These are phyloP conservation scores for Picea glauca DNA, from an alignment of 75 land plant genomes.

Conservation along the genomic window DNA sequence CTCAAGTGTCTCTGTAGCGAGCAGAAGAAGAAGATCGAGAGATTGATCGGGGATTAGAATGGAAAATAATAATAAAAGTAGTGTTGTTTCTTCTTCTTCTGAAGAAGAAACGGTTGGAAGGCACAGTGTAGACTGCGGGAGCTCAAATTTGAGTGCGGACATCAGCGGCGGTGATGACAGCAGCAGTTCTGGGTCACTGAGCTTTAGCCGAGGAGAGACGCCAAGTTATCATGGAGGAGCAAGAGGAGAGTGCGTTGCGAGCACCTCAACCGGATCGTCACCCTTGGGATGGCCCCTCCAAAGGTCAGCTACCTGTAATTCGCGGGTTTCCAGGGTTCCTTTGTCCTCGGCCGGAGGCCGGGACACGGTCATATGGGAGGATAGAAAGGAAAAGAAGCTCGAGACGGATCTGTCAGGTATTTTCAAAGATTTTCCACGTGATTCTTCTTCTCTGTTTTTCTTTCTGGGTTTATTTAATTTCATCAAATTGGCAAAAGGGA, in stretches of 20 bases:
- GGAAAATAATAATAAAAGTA: too few species aligned
- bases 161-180: background rate
- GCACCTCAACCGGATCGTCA: constrained; percentile 1
- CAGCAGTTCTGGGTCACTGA: background rate
- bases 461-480: background rate
- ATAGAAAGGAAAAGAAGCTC: background rate
- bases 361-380: constrained; percentile 10
- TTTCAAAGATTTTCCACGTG: too few species aligned
- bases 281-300: constrained; percentile 5
- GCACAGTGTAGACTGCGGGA: background rate
- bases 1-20: background rate
- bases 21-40: background rate
- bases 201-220: background rate
- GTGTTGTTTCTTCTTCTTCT: background rate
- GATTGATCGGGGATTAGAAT: background rate
- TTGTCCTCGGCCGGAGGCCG: background rate
- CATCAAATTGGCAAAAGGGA: background rate
- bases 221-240: background rate
- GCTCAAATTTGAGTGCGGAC: constrained; percentile 3
- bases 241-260: background rate
- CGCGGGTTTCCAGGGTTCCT: background rate
- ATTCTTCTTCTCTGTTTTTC: background rate
- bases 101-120: background rate
- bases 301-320: constrained; percentile 1
- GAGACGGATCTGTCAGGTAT: background rate